Percentiles rank a stretch among this genome's conserved stretches.
Conservation (phyloP, 768 basidiomycete species). For the Leccinum rimulosum region DNA sequence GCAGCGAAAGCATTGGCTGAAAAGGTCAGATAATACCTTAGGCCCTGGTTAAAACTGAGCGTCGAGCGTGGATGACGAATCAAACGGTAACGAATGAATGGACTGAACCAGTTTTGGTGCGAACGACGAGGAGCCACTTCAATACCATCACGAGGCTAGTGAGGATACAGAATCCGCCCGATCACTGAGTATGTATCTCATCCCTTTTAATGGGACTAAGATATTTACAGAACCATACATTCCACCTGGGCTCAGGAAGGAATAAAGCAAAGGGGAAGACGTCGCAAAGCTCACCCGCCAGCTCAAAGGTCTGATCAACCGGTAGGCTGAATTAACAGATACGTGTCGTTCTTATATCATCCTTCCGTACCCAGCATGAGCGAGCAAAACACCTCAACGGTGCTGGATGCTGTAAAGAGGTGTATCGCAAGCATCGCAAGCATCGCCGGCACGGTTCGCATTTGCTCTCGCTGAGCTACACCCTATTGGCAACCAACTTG, state of each 20-base stretch:
- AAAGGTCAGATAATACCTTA: no score
- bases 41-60: not conserved
- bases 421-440: constrained; percentile 73
- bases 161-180: not conserved
- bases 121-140: not conserved
- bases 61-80: constrained; percentile 21
- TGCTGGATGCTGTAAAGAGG: constrained; percentile 66
- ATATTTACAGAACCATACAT: constrained; percentile 53
- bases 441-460: constrained; percentile 72
- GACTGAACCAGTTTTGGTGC: constrained; percentile 31
- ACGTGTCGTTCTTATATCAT: not conserved
- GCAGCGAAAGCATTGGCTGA: no score
- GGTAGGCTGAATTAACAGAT: constrained; percentile 41
- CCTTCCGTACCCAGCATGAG: constrained; percentile 59
- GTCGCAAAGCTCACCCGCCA: constrained; percentile 64
- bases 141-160: not conserved
- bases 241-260: constrained; percentile 67
- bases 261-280: constrained; percentile 37
- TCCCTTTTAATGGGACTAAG: constrained; percentile 1
- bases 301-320: constrained; percentile 85
- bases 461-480: not conserved
- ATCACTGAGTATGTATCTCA: constrained; percentile 12
- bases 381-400: constrained; percentile 81
- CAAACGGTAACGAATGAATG: constrained; percentile 33
- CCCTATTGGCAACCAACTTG: constrained; percentile 54